Conservation (phyloP, 768 basidiomycete genomes). For the Hebeloma cylindrosporum region DNA sequence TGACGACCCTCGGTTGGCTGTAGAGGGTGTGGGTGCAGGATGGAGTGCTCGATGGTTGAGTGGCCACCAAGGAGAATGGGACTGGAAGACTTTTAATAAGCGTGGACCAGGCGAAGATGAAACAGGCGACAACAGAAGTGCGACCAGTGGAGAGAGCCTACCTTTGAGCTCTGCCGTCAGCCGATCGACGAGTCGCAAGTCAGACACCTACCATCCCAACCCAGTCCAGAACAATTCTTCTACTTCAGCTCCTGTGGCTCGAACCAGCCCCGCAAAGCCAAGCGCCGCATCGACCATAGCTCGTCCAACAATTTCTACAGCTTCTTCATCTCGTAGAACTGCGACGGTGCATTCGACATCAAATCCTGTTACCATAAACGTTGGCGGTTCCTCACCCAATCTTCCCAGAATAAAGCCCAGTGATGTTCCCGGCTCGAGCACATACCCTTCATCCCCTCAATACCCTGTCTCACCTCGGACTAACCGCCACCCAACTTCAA, state of each 20-base stretch:
- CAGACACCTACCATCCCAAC: slow-evolving; percentile 26
- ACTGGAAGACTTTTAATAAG: slow-evolving; percentile 64
- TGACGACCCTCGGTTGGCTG: slow-evolving; percentile 67
- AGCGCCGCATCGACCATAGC: slow-evolving; percentile 18
- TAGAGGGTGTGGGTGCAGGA: slow-evolving; percentile 66
- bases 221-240: slow-evolving; percentile 20
- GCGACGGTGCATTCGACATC: slow-evolving; percentile 22
- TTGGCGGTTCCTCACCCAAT: slow-evolving; percentile 22
- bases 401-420: slow-evolving; percentile 40
- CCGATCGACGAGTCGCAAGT: slow-evolving; percentile 31
- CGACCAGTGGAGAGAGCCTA: slow-evolving; percentile 51
- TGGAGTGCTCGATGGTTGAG: slow-evolving; percentile 62
- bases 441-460: slow-evolving; percentile 35
- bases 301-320: not conserved
- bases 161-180: slow-evolving; percentile 28
- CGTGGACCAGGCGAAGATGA: slow-evolving; percentile 30
- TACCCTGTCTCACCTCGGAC: slow-evolving; percentile 51
- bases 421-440: slow-evolving; percentile 37
- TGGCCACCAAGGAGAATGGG: slow-evolving; percentile 57
- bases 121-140: slow-evolving; percentile 45
- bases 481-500: slow-evolving; percentile 34
- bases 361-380: slow-evolving; percentile 20
- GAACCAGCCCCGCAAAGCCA: slow-evolving; percentile 25
- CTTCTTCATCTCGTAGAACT: slow-evolving; percentile 21
- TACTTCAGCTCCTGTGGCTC: slow-evolving; percentile 19